Base-by-base conservation (phyloP, 2,329 filamentous ascomycete species). In the Alternaria longipes region DNA sequence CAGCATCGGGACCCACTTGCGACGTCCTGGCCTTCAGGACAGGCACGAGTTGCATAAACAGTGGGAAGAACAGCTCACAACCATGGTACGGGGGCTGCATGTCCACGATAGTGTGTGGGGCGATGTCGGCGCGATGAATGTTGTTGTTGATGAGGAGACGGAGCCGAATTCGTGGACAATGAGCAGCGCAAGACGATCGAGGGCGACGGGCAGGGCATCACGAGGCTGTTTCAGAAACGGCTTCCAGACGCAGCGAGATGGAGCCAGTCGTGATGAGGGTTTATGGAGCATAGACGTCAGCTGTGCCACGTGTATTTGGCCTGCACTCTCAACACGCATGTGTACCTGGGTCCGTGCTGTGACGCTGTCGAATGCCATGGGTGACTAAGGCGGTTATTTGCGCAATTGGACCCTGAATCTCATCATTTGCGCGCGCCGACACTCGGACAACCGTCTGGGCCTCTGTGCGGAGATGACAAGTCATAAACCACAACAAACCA, bases 61-160 rank as follows among this genome's bases (percentile, higher is more conserved):
- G 40, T 55, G 59, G 55, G 50, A 54, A 54, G 34, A 52, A 34
- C 55, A 62, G 34, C 24, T 62, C 34, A 59, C 20, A 36, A 28
- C 50, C 45, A 57, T 22, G 11, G 24, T 63, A 32, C 44, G 50
- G 16, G 60, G 63, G 59, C 57, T 69, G 36, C 66, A 69, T 55
- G 63, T 63, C n/a, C 52, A 59, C 38, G 52, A 36, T 30, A 64
- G 65, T 8, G 61, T 67, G 32, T 70, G 67, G 67, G 66, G 64
- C 55, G 66, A 70, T 58, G 62, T 60, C 11, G 60, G 68, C 32
- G 56, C 60, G 24, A 58, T 61, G 53, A 79, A 80, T 44, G 66
- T 81, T 52, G 52, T 81, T 56, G 72, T 81, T 56, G 75, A 81
- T 63, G 64, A 64, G 45, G 52, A 71, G 52, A 69, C 79, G 65